Conservation (phyloP, 139 green algal genomes). For the Raphidocelis subcapitata region DNA sequence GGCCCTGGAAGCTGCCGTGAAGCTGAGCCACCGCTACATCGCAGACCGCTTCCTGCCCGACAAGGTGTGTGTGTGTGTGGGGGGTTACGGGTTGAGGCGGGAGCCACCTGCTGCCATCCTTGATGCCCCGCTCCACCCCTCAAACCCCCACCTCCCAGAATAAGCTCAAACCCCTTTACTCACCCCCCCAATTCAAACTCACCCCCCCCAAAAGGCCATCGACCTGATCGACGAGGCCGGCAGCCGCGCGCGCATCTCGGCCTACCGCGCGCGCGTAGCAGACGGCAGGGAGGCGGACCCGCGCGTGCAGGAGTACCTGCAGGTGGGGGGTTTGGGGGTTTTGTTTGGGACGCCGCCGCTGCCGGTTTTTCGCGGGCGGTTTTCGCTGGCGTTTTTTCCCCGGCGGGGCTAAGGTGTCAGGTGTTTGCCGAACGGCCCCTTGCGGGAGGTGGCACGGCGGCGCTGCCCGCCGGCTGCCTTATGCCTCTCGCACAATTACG, state of each 20-base stretch:
- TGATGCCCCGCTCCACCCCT: not conserved
- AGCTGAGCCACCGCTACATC: conserved; percentile 59
- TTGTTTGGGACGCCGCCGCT: not conserved
- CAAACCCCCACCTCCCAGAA: not conserved
- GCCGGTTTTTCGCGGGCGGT: not conserved
- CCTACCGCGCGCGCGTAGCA: conserved; percentile 57
- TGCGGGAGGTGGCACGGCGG: too few species aligned
- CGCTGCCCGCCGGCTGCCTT: too few species aligned
- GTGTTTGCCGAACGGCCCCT: not conserved
- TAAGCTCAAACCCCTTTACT: not conserved
- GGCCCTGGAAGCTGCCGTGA: conserved; percentile 55
- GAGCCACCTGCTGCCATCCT: not conserved
- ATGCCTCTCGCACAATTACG: too few species aligned
- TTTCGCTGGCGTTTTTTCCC: not conserved
- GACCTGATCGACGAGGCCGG: conserved; percentile 98
- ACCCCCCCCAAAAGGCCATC: conserved; percentile 73
- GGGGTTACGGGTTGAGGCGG: not conserved
- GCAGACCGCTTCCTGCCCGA: conserved; percentile 90
- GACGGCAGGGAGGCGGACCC: conserved; percentile 12
- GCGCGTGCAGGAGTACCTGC: conserved; percentile 47
- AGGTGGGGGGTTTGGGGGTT: conserved; percentile 22
- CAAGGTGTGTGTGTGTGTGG: conserved; percentile 55
- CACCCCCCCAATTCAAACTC: too few species aligned
- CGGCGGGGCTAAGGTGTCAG: not conserved
- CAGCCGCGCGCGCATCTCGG: conserved; percentile 77